phyloP scores from a whole-genome alignment of 805 yeast genomes.

The Metschnikowia koreensis region DNA sequence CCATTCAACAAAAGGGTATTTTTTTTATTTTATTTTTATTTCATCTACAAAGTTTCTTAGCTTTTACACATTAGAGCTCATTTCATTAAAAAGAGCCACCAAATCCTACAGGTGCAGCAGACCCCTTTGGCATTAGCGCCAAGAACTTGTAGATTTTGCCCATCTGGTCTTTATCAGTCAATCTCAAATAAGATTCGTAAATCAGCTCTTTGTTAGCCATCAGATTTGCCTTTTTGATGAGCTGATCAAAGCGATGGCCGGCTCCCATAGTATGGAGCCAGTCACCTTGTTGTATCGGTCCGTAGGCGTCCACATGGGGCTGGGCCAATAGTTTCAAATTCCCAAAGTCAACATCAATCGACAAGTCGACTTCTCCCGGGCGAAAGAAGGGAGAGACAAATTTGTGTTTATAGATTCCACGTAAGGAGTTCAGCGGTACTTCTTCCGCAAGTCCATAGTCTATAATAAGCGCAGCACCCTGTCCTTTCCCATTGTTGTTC shows the following conservation, averaged over 20 bases:
- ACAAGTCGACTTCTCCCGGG: constrained; percentile 80
- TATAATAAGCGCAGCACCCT: constrained; percentile 69
- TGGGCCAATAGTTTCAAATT: constrained; percentile 39
- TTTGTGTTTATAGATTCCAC: constrained; percentile 72
- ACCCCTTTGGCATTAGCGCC: constrained; percentile 52
- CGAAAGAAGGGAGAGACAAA: constrained; percentile 71
- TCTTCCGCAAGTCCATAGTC: constrained; percentile 70
- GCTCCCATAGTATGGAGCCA: constrained; percentile 77
- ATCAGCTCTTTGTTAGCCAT: constrained; percentile 52
- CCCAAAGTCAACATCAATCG: constrained; percentile 80
- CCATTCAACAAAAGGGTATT: background rate
- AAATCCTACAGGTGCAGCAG: constrained; percentile 54
- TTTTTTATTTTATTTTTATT: background rate
- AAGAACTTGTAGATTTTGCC: constrained; percentile 74
- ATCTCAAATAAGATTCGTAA: constrained; percentile 55
- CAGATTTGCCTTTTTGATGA: constrained; percentile 41
- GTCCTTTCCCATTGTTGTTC: constrained; percentile 30
- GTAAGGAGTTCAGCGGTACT: constrained; percentile 66
- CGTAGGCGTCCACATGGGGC: constrained; percentile 35
- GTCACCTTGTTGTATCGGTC: constrained; percentile 74
- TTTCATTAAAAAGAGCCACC: constrained; percentile 19
- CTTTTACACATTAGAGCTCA: background rate
- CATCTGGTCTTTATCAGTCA: constrained; percentile 68
- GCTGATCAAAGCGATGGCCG: constrained; percentile 62
- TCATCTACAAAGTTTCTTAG: background rate